Evolutionary conservation across 2,329 filamentous ascomycete species (phyloP), one percentile per base, ranked within the genome.

Genomic region (Scedosporium apiospermum): DNA sequence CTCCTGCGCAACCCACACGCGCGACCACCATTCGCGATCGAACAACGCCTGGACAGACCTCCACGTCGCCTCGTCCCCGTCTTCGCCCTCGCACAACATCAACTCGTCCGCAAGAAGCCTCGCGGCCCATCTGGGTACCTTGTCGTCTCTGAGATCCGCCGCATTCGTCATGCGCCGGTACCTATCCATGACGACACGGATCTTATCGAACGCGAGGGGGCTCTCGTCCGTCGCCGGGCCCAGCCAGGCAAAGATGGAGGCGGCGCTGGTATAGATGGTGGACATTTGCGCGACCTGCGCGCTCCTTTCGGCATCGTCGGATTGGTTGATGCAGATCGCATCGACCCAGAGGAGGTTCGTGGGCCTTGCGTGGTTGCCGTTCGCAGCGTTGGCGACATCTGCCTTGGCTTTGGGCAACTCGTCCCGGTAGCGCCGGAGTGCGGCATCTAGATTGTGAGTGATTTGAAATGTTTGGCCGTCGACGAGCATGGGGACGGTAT

Each of bases 391-490:
- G 10, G 60, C 65, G 14, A 66, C 42, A 0, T 61, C 30, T n/a
- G 2, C 16, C 6, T 64, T 34, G 34, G 57, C 38, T 4, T 51
- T 62, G 23, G 68, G 68, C 23, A 71, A 30, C 42, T 62, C 58
- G 2, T 62, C 64, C 10, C 69, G 69, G 38, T 72, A 58, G 4
- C 70, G 66, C 5, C 69, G 66, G 16, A 73, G 59, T 1, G 70
- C 70, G 23, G 67, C 64, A 18, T 71, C 67, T 14, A 73, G 65
- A 55, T 71, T 73, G 30, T 65, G 61, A 4, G 69, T 72, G 58
- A 72, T 67, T 7, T 42, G 16, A 5, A 66, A 65, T 9, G 58
- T 16, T 3, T 55, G 53, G n/a, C 65, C 65, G 55, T 71, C 68
- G n/a, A 71, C 60, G 4, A 61, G 30, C 26, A 71, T 65, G 4